A percentile compares a stretch with the other conserved stretches of the same genome.
Evolutionary conservation across 2,329 filamentous ascomycete genomes (phyloP).

Genomic region (Fusarium acutatum): DNA sequence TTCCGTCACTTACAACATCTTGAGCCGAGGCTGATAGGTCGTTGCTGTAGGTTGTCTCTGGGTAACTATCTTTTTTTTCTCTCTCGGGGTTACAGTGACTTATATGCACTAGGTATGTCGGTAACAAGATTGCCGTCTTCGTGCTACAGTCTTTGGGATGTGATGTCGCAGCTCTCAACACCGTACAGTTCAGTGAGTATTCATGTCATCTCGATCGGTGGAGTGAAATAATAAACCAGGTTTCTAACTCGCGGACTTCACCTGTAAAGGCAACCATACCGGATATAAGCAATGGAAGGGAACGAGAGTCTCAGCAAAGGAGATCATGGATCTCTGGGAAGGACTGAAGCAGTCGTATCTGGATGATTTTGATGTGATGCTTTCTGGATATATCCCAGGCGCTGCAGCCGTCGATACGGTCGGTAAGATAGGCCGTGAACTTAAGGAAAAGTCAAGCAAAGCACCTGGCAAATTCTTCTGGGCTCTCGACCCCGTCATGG

Average conservation of each 20-base stretch:
- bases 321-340: slow-evolving; percentile 85
- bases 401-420: slow-evolving; percentile 85
- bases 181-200: slow-evolving; percentile 91
- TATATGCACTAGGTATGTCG: slow-evolving; percentile 78
- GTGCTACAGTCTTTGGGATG: slow-evolving; percentile 93
- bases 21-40: slow-evolving; percentile 13
- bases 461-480: slow-evolving; percentile 88
- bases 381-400: slow-evolving; percentile 93
- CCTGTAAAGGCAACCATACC: slow-evolving; percentile 84
- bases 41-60: slow-evolving; percentile 41
- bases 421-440: slow-evolving; percentile 82
- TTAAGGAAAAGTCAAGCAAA: slow-evolving; percentile 70
- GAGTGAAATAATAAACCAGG: neutral
- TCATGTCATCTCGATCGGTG: neutral
- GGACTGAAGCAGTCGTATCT: slow-evolving; percentile 86
- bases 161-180: slow-evolving; percentile 93
- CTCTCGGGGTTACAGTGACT: neutral
- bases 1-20: neutral
- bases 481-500: slow-evolving; percentile 98
- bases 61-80: slow-evolving; percentile 21
- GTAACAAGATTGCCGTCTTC: slow-evolving; percentile 96
- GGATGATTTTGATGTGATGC: slow-evolving; percentile 90
- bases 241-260: slow-evolving; percentile 6
- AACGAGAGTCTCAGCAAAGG: slow-evolving; percentile 79
- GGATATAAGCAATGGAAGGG: slow-evolving; percentile 91